Percentiles rank a stretch among this genome's conserved stretches.
These are phyloP conservation scores for Botryotinia globosa DNA, from an alignment of 2,329 filamentous ascomycete species.

Conservation along the genomic window DNA sequence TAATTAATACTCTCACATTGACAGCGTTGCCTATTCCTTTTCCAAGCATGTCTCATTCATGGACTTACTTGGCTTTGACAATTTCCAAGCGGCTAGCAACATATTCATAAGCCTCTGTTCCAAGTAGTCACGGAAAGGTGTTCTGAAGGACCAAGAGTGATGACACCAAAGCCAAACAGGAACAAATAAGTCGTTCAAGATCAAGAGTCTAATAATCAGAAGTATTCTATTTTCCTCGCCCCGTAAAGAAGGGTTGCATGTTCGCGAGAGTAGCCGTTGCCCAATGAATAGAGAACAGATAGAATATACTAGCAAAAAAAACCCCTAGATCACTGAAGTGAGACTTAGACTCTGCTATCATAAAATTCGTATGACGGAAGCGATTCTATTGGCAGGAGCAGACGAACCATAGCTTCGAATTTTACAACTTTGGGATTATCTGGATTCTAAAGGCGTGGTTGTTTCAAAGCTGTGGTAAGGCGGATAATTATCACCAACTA, in stretches of 20 bases:
- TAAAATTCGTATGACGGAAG: neutral
- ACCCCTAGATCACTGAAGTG: neutral
- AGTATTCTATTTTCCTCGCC: neutral
- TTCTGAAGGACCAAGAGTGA: neutral
- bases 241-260: neutral
- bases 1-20: neutral
- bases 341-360: neutral
- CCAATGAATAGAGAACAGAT: neutral
- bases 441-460: neutral
- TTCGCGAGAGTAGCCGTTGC: too few relatives aligned
- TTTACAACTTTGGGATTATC: neutral
- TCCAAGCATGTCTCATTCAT: neutral
- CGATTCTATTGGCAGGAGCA: neutral
- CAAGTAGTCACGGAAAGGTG: neutral
- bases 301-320: neutral
- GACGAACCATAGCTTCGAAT: neutral
- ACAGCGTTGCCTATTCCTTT: neutral
- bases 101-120: neutral
- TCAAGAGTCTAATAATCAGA: neutral
- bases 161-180: neutral
- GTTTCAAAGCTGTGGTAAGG: neutral
- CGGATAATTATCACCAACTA: neutral
- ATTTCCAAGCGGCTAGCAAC: neutral
- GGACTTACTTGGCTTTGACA: neutral
- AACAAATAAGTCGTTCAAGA: neutral